Base-by-base conservation (phyloP, 495 filamentous ascomycete species). In the Penicillium goetzii region DNA sequence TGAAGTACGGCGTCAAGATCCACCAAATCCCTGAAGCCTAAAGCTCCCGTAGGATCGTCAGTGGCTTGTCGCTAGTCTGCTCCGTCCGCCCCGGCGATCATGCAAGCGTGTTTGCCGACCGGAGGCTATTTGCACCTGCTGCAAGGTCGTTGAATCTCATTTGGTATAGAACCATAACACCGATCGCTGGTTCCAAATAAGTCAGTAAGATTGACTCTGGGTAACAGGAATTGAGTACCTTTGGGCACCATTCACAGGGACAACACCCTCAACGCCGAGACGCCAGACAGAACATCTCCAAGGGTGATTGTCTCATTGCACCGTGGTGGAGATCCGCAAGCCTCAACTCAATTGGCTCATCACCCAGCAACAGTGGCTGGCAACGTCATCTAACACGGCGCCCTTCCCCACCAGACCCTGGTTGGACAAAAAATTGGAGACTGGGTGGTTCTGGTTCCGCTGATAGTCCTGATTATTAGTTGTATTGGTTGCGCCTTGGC, bases 1-100 rank as follows among this genome's bases (percentile, higher is more conserved):
- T n/a, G n/a, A n/a, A n/a, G n/a, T n/a, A n/a, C n/a, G 43, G 43
- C 19, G 43, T 12, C 3, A 9, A 47, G 43, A 23, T 25, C 41
- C 30, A 49, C 26, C 40, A 34, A 50, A 60, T 47, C 54, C 21
- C 28, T 53, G 33, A 57, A 51, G 28, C 55, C 28, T 33, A 53
- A 62, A 14, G 17, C 19, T 19, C 32, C 50, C 57, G 40, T 63
- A 14, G 30, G 68, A 68, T 70, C 68, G 68, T 70, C 68, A 63
- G 68, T 70, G 68, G 68, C 68, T 61, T 50, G 17, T 55, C 47
- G 58, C 62, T 65, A 68, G 65, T 40, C 33, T 15, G 26, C 40
- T 50, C 62, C 25, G 6, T 32, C 21, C 25, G 33, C 14, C 10
- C 9, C 38, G 61, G n/a, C 61, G 65, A 67, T 67, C 65, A 59